These are phyloP conservation scores for Rhododendron griersonianum DNA, from an alignment of 148 eudicot species.

Conservation along the genomic window DNA sequence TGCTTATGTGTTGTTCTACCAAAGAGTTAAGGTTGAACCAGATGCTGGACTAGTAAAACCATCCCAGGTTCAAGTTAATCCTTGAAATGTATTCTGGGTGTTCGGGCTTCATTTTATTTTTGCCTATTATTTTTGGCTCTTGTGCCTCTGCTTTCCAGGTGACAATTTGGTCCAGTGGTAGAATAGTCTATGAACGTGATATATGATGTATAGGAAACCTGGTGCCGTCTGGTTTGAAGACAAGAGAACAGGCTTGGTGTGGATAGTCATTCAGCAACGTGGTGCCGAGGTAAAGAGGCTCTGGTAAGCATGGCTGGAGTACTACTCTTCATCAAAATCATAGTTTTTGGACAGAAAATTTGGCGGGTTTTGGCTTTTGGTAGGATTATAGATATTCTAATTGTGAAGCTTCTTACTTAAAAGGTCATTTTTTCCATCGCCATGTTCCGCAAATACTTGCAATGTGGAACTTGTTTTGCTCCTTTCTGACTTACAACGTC, in stretches of 20 bases:
- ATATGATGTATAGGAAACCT: neutral
- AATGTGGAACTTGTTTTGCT: neutral
- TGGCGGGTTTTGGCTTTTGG: neutral
- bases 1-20: slow-evolving; percentile 94
- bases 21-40: slow-evolving; percentile 43
- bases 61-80: slow-evolving; percentile 21
- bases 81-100: slow-evolving; percentile 16
- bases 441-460: neutral
- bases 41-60: slow-evolving; percentile 24
- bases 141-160: neutral
- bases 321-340: neutral
- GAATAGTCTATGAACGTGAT: neutral
- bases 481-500: neutral
- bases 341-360: neutral
- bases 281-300: neutral
- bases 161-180: neutral
- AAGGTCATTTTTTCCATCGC: neutral
- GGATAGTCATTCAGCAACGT: neutral
- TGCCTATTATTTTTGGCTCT: neutral
- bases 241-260: neutral
- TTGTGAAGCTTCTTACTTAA: neutral
- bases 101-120: neutral
- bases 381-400: neutral
- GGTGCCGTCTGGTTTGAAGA: neutral
- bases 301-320: neutral